These are phyloP conservation scores for Rhynchospora tenuis DNA, from an alignment of 176 grass and related monocot species.

Conservation along the genomic window DNA sequence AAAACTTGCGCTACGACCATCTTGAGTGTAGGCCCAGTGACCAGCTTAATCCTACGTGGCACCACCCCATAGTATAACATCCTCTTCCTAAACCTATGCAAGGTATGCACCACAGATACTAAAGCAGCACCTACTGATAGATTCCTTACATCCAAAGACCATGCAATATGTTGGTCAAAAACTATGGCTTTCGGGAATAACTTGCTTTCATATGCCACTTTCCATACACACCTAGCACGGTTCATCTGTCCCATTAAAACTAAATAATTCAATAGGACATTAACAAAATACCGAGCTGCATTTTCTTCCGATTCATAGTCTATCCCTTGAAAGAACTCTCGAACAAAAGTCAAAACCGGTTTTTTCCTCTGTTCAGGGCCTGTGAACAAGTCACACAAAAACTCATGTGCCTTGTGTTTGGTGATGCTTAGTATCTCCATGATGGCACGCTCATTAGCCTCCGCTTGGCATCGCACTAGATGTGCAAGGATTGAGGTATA, in stretches of 20 bases:
- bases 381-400: slow-evolving; percentile 75
- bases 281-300: slow-evolving; percentile 71
- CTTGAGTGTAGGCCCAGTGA: slow-evolving; percentile 77
- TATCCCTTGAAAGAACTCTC: slow-evolving; percentile 86
- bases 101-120: slow-evolving; percentile 61
- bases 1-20: slow-evolving; percentile 83
- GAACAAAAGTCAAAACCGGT: slow-evolving; percentile 71
- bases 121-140: slow-evolving; percentile 64
- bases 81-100: slow-evolving; percentile 91
- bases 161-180: slow-evolving; percentile 95
- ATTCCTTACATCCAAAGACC: slow-evolving; percentile 81
- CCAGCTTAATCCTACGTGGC: slow-evolving; percentile 77
- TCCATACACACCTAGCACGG: slow-evolving; percentile 85
- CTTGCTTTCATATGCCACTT: slow-evolving; percentile 93
- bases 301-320: slow-evolving; percentile 79
- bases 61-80: slow-evolving; percentile 95
- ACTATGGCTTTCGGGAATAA: slow-evolving; percentile 93
- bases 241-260: slow-evolving; percentile 99
- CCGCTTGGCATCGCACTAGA: slow-evolving; percentile 69
- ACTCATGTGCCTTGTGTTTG: slow-evolving; percentile 82
- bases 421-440: slow-evolving; percentile 78
- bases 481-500: slow-evolving; percentile 86
- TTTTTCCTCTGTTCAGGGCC: slow-evolving; percentile 90
- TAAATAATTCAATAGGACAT: slow-evolving; percentile 88
- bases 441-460: slow-evolving; percentile 62